Conservation (phyloP, 305 asterid genomes). For the Vinca major region DNA sequence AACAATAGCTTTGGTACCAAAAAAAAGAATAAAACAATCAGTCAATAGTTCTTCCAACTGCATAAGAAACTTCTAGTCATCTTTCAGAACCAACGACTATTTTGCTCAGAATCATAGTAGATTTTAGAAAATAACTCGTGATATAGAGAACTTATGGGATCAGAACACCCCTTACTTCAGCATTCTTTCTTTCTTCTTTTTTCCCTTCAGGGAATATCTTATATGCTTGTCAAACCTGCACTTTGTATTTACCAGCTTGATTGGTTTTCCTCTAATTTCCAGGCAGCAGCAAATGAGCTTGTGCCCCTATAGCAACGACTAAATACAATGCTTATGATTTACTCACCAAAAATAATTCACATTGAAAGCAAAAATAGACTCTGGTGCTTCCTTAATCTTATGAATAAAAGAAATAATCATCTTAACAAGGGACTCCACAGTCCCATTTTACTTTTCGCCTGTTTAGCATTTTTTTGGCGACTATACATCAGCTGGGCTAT, state of each 20-base stretch:
- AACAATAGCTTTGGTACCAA: neutral
- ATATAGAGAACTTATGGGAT: neutral
- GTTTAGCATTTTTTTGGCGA: neutral
- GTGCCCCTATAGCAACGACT: neutral
- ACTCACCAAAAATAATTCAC: neutral
- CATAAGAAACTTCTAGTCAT: neutral
- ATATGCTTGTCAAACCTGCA: neutral
- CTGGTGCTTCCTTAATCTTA: neutral
- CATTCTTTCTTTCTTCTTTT: neutral
- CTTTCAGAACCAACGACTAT: neutral
- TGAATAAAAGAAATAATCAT: too few species aligned
- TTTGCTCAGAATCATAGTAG: neutral
- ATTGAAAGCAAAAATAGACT: neutral
- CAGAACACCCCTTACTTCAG: neutral
- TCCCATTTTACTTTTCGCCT: too few species aligned
- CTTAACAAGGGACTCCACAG: too few species aligned
- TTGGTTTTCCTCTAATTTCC: neutral
- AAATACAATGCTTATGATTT: neutral
- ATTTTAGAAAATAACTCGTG: neutral
- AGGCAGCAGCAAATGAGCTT: neutral
- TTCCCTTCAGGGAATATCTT: neutral
- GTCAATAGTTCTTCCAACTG: neutral
- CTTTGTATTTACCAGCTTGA: neutral
- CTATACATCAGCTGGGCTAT: too few species aligned
- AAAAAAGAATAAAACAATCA: neutral